phyloP scores from a whole-genome alignment of 2,329 filamentous ascomycete species.

The Aureobasidium sp. region DNA sequence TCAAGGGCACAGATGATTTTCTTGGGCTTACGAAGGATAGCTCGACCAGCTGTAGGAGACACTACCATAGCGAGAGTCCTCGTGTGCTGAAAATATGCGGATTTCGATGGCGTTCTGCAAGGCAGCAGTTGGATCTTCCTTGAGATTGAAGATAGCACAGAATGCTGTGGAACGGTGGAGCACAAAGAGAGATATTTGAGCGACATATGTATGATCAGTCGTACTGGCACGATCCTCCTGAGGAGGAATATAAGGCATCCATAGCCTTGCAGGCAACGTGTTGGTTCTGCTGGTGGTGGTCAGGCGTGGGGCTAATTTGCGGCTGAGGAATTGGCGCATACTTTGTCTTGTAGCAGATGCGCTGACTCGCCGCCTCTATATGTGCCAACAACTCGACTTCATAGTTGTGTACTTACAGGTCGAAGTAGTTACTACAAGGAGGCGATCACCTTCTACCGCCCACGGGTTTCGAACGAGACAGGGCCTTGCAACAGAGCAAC shows the following conservation, averaged over 20 bases:
- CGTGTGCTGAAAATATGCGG: neutral
- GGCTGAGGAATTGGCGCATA: slow-evolving; percentile 7
- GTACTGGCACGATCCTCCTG: neutral
- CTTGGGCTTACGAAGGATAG: slow-evolving; percentile 10
- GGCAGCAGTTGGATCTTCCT: neutral
- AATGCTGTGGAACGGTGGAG: neutral
- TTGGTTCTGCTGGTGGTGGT: neutral
- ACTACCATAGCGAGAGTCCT: neutral
- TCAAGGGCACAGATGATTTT: slow-evolving; percentile 11
- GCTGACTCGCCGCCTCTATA: neutral
- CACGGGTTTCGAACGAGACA: neutral
- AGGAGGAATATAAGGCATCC: neutral
- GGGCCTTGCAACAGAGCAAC: neutral
- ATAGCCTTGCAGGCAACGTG: slow-evolving; percentile 5
- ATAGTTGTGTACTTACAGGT: neutral
- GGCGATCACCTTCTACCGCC: neutral
- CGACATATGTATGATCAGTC: neutral
- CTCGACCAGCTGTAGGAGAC: slow-evolving; percentile 1
- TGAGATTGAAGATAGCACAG: neutral
- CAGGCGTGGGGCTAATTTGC: slow-evolving; percentile 5
- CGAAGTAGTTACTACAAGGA: neutral
- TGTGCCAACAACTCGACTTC: neutral
- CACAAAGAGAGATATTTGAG: neutral
- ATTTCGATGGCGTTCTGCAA: neutral
- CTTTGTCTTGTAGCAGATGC: neutral